phyloP scores from a whole-genome alignment of 306 rosid genomes.

The Begonia loranthoides region DNA sequence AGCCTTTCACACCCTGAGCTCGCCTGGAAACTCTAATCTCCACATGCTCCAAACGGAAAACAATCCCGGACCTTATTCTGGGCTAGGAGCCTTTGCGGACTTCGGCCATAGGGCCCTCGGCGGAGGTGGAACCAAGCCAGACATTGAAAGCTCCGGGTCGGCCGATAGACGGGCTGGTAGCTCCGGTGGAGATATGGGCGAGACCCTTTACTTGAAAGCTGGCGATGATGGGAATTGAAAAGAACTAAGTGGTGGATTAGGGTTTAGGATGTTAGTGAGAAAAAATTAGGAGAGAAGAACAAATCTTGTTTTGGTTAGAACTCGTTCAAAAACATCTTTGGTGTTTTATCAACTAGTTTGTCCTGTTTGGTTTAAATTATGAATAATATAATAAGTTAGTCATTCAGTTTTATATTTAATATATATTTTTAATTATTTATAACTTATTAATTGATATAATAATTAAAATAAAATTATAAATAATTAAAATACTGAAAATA shows the following conservation, averaged over 20 bases:
- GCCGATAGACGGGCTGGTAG: slow-evolving; percentile 58
- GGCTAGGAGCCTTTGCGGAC: slow-evolving; percentile 42
- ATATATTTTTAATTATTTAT: no score
- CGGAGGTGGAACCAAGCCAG: slow-evolving; percentile 65
- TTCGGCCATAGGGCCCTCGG: slow-evolving; percentile 41
- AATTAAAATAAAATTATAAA: no score
- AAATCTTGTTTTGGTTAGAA: no score
- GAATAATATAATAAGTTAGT: no score
- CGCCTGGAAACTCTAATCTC: slow-evolving; percentile 47
- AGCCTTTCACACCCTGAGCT: slow-evolving; percentile 55
- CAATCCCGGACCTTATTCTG: slow-evolving; percentile 25
- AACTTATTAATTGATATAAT: neutral
- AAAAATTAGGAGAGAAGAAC: neutral
- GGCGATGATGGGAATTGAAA: slow-evolving; percentile 49
- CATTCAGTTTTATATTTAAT: no score
- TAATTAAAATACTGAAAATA: no score
- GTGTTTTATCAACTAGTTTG: no score
- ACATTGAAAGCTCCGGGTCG: slow-evolving; percentile 42
- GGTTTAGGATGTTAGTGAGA: slow-evolving; percentile 13
- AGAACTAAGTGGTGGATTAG: slow-evolving; percentile 11
- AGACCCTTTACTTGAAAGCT: slow-evolving; percentile 60
- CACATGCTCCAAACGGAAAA: slow-evolving; percentile 69
- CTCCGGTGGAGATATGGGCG: slow-evolving; percentile 65
- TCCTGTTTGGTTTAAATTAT: no score
- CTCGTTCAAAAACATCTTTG: no score